Conservation (phyloP, 2,329 filamentous ascomycete species). For the Aspergillus floridensis region DNA sequence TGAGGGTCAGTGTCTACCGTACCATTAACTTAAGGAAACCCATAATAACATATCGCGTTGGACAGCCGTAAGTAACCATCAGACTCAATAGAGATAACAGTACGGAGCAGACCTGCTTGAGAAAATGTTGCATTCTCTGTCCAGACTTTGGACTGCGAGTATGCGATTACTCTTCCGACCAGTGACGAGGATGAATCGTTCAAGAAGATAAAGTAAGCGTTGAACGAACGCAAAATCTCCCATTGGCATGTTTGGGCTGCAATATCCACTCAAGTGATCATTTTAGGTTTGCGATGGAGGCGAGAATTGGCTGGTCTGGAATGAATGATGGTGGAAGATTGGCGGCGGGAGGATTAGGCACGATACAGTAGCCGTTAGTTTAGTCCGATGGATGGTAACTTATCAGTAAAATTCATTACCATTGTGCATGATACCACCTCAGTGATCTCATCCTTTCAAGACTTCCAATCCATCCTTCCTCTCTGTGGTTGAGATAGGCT, state of each 20-base stretch:
- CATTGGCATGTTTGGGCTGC: constrained; percentile 10
- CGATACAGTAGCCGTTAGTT: constrained; percentile 13
- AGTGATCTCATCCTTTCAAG: background rate
- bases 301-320: constrained; percentile 18
- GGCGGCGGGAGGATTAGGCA: constrained; percentile 22
- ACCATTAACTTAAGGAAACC: too few species aligned
- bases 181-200: background rate
- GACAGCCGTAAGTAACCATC: background rate
- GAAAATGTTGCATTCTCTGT: background rate
- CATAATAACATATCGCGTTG: constrained; percentile 12
- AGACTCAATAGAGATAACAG: too few species aligned
- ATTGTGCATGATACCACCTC: background rate
- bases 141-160: background rate
- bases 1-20: constrained; percentile 3
- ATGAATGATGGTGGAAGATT: constrained; percentile 19
- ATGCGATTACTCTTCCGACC: background rate
- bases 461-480: background rate
- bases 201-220: background rate
- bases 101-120: constrained; percentile 5
- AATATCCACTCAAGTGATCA: constrained; percentile 7
- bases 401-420: too few species aligned
- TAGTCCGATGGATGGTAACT: background rate
- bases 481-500: constrained; percentile 6
- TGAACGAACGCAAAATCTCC: background rate
- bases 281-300: constrained; percentile 15